These are phyloP conservation scores for Fusarium sp. DNA, from an alignment of 2,329 filamentous ascomycete genomes.

Conservation along the genomic window DNA sequence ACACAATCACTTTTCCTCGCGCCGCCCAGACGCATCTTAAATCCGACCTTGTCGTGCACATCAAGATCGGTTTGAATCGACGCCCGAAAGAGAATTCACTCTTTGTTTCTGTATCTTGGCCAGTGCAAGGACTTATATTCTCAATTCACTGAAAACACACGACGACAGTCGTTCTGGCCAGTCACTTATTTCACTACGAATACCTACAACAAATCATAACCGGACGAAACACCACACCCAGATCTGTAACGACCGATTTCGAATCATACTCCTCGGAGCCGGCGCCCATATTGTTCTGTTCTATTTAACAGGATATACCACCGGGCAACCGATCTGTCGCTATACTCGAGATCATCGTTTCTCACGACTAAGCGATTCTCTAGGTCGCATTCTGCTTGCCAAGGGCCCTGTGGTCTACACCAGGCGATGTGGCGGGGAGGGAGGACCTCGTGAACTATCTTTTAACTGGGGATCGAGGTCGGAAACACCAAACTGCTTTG, in stretches of 20 bases:
- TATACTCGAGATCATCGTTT: neutral
- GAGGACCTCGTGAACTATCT: constrained; percentile 55
- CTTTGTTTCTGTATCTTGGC: neutral
- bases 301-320: neutral
- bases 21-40: constrained; percentile 20
- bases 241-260: constrained; percentile 14
- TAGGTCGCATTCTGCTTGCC: constrained; percentile 38
- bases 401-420: constrained; percentile 46
- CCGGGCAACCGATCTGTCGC: neutral
- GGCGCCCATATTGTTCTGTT: neutral
- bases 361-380: constrained; percentile 25
- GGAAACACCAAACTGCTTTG: constrained; percentile 37
- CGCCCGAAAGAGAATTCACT: neutral
- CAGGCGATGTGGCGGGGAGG: constrained; percentile 61
- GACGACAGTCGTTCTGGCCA: neutral
- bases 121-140: neutral
- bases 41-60: constrained; percentile 21
- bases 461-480: constrained; percentile 52
- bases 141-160: neutral
- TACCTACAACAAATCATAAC: neutral
- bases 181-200: constrained; percentile 9
- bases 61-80: constrained; percentile 4
- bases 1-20: constrained; percentile 29
- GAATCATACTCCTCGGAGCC: constrained; percentile 1
- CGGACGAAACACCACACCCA: constrained; percentile 3